Percentiles rank a stretch among this genome's conserved stretches.
Conservation (phyloP, 495 filamentous ascomycete species). For the Xylona heveae region DNA sequence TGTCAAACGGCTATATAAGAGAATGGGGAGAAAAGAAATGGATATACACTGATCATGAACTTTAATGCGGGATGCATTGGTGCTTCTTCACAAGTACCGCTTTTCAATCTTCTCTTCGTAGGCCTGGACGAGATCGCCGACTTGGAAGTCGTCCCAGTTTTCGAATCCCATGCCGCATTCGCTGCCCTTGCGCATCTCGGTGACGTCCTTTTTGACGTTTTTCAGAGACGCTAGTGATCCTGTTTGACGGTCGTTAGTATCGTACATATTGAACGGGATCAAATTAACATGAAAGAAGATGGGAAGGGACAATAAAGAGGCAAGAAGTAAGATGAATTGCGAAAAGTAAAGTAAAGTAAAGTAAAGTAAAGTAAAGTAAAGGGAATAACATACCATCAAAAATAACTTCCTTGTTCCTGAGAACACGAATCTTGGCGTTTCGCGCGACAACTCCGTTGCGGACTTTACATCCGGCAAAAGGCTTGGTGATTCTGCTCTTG, state of each 20-base stretch:
- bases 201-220: slow-evolving; percentile 76
- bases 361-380: not conserved
- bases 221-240: slow-evolving; percentile 64
- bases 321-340: no score
- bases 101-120: slow-evolving; percentile 64
- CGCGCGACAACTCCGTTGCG: slow-evolving; percentile 52
- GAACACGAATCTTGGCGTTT: slow-evolving; percentile 42
- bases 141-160: slow-evolving; percentile 50
- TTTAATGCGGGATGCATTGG: no score
- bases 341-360: slow-evolving; percentile 1
- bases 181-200: slow-evolving; percentile 69
- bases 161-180: slow-evolving; percentile 88
- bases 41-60: no score
- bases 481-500: slow-evolving; percentile 41
- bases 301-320: not conserved
- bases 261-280: not conserved
- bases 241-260: slow-evolving; percentile 12
- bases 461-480: slow-evolving; percentile 75
- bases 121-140: slow-evolving; percentile 69
- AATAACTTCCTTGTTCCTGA: slow-evolving; percentile 43
- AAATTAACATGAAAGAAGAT: not conserved
- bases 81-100: slow-evolving; percentile 44
- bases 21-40: no score
- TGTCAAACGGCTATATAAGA: no score
- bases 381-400: slow-evolving; percentile 48